Base-by-base conservation (phyloP, 2,329 filamentous ascomycete genomes). In the Verticillium albo-atrum region DNA sequence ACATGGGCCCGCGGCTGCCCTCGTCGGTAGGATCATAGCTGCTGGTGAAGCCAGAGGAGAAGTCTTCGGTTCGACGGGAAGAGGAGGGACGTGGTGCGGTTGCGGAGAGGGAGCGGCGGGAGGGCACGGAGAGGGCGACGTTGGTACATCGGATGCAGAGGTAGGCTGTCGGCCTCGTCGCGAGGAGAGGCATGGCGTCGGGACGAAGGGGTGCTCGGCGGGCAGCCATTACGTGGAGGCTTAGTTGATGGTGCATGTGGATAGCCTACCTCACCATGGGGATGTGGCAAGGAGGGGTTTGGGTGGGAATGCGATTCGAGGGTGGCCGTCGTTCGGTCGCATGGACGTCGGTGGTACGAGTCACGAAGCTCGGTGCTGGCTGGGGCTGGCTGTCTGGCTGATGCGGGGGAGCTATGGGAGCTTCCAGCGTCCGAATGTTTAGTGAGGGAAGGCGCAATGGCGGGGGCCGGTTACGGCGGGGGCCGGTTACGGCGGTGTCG, bases 1-100 rank as follows among this genome's bases (percentile, higher is more conserved):
- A 86, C 79, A 87, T 86, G 42, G 84, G 84, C 3, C 84, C 84
- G 9, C 83, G 79, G 32, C 80, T 80, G n/a, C 70, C 64, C 23
- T 85, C 82, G 58, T 77, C 70, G 32, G 72, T 72, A 10, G 84
- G 83, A 61, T 87, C 84, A 74, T 87, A 87, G 68, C 72, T 84
- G 60, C 79, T 80, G n/a, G 79, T 82, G 67, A 83, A 87, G 56
- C 83, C 82, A 1, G 82, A 82, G 66, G 79, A 82, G 68, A 86
- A 80, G 68, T 82, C 79, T 15, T 75, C 70, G 20, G 74, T 77
- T 51, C 81, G 77, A 70, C 64, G 23, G 68, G 52, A 61, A 54
- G 56, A 53, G 42, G 28, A 52, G 56, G 4, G 50, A 7, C 20
- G 30, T 23, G 30, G 50, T n/a, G 25, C 37, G 15, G 25, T 58